Evolutionary conservation across 495 filamentous ascomycete species (phyloP).

Genomic region (Xylaria flabelliformis): DNA sequence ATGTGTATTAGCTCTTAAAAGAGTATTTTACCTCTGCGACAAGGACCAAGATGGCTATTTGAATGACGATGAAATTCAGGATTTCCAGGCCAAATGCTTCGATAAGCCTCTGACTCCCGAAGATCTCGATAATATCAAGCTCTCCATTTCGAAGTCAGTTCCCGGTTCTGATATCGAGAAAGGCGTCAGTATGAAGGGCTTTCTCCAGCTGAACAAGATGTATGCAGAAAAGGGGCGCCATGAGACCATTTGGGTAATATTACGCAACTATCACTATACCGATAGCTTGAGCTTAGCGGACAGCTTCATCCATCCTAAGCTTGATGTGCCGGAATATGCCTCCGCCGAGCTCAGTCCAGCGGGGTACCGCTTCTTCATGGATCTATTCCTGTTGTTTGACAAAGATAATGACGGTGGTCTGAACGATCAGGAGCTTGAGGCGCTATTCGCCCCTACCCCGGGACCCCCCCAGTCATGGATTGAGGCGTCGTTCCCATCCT

Average conservation of each 20-base stretch:
- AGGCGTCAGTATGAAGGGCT: conserved; percentile 81
- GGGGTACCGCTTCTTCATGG: conserved; percentile 96
- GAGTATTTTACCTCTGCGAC: conserved; percentile 95
- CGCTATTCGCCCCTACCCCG: conserved; percentile 91
- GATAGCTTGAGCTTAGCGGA: conserved; percentile 91
- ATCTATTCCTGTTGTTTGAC: conserved; percentile 92
- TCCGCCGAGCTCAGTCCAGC: conserved; percentile 94
- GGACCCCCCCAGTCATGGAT: conserved; percentile 86
- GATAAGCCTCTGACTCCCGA: conserved; percentile 78
- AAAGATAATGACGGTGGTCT: conserved; percentile 97
- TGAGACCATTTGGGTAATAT: conserved; percentile 96
- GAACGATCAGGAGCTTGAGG: conserved; percentile 80
- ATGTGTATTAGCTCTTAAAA: conserved; percentile 80
- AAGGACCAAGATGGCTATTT: conserved; percentile 95
- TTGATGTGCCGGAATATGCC: conserved; percentile 88
- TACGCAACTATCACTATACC: conserved; percentile 95
- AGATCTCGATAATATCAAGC: conserved; percentile 88
- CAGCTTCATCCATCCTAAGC: conserved; percentile 88
- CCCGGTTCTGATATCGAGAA: conserved; percentile 68
- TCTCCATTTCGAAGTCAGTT: conserved; percentile 72
- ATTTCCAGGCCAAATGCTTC: conserved; percentile 91
- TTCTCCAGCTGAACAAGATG: conserved; percentile 88
- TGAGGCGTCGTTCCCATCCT: conserved; percentile 86
- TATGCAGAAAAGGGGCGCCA: conserved; percentile 98
- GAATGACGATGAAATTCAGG: conserved; percentile 86